Percentiles rank a stretch among this genome's conserved stretches.
Conservation (phyloP, 441 rosid genomes). For the Pelargonium cotyledonis region DNA sequence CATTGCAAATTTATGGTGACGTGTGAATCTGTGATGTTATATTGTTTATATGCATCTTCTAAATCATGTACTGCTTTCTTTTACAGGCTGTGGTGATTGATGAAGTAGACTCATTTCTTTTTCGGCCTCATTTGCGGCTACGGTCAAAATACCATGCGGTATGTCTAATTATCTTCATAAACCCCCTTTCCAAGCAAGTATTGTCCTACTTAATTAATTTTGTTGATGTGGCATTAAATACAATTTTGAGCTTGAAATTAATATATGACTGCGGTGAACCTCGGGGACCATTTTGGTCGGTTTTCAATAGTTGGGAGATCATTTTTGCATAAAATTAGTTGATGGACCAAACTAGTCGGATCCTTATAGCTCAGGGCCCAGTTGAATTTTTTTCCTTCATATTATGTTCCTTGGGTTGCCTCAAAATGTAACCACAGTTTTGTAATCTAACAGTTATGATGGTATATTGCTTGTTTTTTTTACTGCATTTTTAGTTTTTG, state of each 20-base stretch:
- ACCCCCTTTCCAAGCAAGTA: constrained; percentile 3
- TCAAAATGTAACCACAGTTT: not conserved
- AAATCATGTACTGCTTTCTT: constrained; percentile 10
- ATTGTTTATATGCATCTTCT: not conserved
- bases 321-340: no score
- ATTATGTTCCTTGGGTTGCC: not conserved
- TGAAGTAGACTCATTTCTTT: constrained; percentile 89
- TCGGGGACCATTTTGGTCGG: no score
- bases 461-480: not conserved
- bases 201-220: not conserved
- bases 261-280: no score
- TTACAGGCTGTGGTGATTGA: constrained; percentile 84
- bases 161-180: constrained; percentile 26
- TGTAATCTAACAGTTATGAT: not conserved
- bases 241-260: no score
- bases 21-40: not conserved
- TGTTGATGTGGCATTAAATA: no score
- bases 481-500: constrained; percentile 5
- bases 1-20: not conserved
- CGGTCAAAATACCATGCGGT: constrained; percentile 90
- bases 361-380: no score
- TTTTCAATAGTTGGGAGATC: no score
- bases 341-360: no score
- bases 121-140: constrained; percentile 78
- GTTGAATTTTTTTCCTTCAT: not conserved